Evolutionary conservation across 805 yeast species (phyloP).

Genomic region (Cyberlindnera xylosilytica): DNA sequence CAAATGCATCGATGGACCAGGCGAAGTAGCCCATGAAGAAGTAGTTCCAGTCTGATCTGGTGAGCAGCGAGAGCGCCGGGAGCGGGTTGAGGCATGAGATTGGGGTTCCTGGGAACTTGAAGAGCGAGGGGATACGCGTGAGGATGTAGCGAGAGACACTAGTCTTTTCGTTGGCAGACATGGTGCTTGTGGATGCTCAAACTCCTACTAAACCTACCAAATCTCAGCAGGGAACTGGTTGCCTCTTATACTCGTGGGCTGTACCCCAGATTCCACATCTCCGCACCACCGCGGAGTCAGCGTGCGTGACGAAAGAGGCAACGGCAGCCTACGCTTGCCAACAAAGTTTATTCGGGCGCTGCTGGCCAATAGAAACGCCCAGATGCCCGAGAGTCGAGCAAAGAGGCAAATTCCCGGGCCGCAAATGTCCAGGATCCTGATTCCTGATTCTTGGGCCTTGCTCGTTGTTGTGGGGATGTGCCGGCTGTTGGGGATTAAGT

Average conservation of each 20-base stretch:
- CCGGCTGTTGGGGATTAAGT: no score
- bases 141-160: conserved; percentile 17
- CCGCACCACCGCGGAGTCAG: background rate
- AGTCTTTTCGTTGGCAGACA: background rate
- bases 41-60: conserved; percentile 49
- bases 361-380: background rate
- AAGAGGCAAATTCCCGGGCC: no score
- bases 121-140: conserved; percentile 28
- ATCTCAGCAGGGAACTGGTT: no score
- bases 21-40: conserved; percentile 58
- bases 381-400: no score
- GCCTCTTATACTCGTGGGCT: no score
- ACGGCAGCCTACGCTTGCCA: background rate
- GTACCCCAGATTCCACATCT: background rate
- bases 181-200: background rate
- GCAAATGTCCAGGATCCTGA: no score
- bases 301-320: background rate
- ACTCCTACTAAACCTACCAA: no score
- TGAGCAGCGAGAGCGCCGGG: conserved; percentile 36
- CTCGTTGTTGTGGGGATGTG: no score
- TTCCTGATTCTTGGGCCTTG: no score
- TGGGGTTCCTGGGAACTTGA: conserved; percentile 26
- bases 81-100: conserved; percentile 39
- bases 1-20: conserved; percentile 75
- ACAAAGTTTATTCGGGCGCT: background rate